Evolutionary conservation across 2,329 filamentous ascomycete species (phyloP).

Genomic region (Pseudocercospora fijiensis): DNA sequence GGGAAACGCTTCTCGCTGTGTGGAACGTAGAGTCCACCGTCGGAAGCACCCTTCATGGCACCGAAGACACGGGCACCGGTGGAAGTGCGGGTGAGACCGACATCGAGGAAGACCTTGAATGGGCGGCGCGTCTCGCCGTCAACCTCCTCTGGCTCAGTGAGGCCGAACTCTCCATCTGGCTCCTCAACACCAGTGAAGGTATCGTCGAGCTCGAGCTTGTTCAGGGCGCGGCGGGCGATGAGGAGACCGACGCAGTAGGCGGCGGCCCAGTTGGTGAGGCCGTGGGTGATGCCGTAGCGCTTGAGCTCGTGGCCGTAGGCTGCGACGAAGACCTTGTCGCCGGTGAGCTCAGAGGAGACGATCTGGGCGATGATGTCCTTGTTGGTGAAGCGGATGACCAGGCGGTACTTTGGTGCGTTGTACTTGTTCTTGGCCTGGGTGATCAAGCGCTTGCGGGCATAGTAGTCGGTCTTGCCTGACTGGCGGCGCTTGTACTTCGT

Average conservation of each 20-base stretch:
- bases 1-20: conserved; percentile 99
- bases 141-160: conserved; percentile 91
- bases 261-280: conserved; percentile 99
- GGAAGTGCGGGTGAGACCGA: conserved; percentile 94
- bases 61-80: conserved; percentile 98
- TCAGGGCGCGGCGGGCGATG: conserved; percentile 91
- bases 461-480: conserved; percentile 99
- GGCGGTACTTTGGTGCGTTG: conserved; percentile 99
- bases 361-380: conserved; percentile 99
- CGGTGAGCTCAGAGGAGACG: conserved; percentile 90
- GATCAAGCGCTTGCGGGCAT: conserved; percentile 98
- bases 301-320: conserved; percentile 98
- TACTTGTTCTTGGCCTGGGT: conserved; percentile 99
- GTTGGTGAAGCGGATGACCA: conserved; percentile 81
- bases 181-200: conserved; percentile 95
- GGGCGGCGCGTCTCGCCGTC: conserved; percentile 87
- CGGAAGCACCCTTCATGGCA: conserved; percentile 99
- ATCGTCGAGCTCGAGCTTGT: conserved; percentile 95
- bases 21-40: conserved; percentile 93
- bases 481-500: conserved; percentile 99
- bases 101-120: conserved; percentile 99
- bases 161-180: conserved; percentile 89
- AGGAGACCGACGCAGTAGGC: conserved; percentile 96
- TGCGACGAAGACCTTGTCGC: conserved; percentile 92
- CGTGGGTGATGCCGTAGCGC: conserved; percentile 96